Percentiles rank a stretch among this genome's conserved stretches.
Evolutionary conservation across 768 basidiomycete species (phyloP).

Genomic region (Mycena metata): DNA sequence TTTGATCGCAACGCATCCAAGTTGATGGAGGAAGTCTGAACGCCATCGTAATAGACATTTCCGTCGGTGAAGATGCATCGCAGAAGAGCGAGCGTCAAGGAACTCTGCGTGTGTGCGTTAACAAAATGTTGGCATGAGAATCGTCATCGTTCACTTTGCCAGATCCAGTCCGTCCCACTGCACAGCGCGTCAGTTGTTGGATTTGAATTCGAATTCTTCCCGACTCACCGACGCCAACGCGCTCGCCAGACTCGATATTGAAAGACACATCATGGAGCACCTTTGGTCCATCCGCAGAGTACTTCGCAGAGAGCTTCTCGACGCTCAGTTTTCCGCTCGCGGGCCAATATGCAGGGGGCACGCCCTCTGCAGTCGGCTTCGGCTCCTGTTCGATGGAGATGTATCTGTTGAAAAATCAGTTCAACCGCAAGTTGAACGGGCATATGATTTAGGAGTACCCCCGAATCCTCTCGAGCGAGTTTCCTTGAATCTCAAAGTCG

Average conservation of each 20-base stretch:
- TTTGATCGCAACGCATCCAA: constrained; percentile 58
- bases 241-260: constrained; percentile 59
- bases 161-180: constrained; percentile 46
- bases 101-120: constrained; percentile 45
- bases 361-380: constrained; percentile 43
- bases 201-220: neutral
- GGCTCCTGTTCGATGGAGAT: constrained; percentile 61
- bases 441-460: constrained; percentile 33
- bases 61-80: constrained; percentile 53
- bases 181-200: neutral
- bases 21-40: constrained; percentile 56
- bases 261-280: constrained; percentile 47
- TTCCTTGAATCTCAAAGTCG: constrained; percentile 49
- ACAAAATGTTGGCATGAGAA: neutral
- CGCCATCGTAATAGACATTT: constrained; percentile 58
- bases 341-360: constrained; percentile 66
- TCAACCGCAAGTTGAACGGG: no score
- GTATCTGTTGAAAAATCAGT: constrained; percentile 25
- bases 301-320: constrained; percentile 57
- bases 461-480: constrained; percentile 38
- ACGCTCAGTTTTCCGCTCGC: constrained; percentile 58
- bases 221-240: constrained; percentile 57
- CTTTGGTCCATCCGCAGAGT: constrained; percentile 45
- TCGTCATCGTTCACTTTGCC: constrained; percentile 29
- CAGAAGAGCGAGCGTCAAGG: constrained; percentile 56